Evolutionary conservation across 371 early-diverging fungal species (phyloP).

Genomic region (Saksenaea vasiformis): DNA sequence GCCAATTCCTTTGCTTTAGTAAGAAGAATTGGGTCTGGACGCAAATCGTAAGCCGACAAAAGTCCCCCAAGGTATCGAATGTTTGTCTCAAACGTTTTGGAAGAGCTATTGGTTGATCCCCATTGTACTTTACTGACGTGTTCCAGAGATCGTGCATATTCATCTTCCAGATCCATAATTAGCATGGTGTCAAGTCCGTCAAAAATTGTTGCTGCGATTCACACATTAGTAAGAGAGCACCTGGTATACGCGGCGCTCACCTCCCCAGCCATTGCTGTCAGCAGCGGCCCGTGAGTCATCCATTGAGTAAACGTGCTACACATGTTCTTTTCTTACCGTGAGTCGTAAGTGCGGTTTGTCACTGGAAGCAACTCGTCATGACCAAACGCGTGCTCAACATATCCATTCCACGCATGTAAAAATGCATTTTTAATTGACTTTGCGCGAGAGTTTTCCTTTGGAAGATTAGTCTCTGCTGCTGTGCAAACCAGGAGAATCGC

Average conservation of each 20-base stretch:
- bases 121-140: conserved; percentile 58
- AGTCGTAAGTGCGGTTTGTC: conserved; percentile 48
- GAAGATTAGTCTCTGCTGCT: not conserved
- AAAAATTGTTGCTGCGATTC: conserved; percentile 63
- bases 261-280: conserved; percentile 53
- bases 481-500: not conserved
- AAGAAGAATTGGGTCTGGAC: conserved; percentile 60
- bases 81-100: conserved; percentile 73
- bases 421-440: conserved; percentile 57
- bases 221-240: not conserved
- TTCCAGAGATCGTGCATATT: conserved; percentile 66
- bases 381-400: conserved; percentile 62
- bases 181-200: conserved; percentile 86
- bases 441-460: not conserved
- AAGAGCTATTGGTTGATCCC: conserved; percentile 14
- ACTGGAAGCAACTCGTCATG: conserved; percentile 61
- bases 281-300: not conserved
- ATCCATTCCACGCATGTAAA: conserved; percentile 78
- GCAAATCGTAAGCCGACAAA: conserved; percentile 60
- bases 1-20: conserved; percentile 33
- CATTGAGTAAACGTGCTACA: conserved; percentile 20
- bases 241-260: conserved; percentile 15
- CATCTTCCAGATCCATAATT: conserved; percentile 78
- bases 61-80: conserved; percentile 78
- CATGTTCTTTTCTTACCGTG: conserved; percentile 74